Evolutionary conservation across 768 basidiomycete species (phyloP).

Genomic region (Amylocystis lapponica): DNA sequence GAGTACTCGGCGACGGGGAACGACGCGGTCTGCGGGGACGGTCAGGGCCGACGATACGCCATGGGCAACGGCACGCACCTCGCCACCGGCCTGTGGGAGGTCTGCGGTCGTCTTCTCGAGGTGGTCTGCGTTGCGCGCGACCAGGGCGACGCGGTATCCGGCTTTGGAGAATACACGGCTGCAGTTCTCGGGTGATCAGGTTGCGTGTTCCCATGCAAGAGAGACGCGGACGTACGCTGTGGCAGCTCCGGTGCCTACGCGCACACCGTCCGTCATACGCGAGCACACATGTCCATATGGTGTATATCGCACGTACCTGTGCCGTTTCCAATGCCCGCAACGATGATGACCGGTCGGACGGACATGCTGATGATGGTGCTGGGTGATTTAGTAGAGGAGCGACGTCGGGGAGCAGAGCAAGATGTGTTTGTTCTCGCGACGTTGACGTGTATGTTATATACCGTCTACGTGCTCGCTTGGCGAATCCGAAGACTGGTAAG

Average conservation of each 20-base stretch:
- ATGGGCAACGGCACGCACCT: no score
- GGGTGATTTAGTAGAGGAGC: neutral
- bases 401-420: neutral
- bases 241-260: constrained; percentile 34
- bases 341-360: constrained; percentile 30
- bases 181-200: no score
- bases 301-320: constrained; percentile 18
- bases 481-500: no score
- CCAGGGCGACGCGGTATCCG: constrained; percentile 37
- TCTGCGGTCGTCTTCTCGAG: constrained; percentile 29
- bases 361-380: constrained; percentile 15
- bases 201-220: no score
- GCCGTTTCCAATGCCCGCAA: constrained; percentile 37
- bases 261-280: neutral
- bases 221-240: constrained; percentile 37
- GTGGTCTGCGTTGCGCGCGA: constrained; percentile 29
- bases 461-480: no score
- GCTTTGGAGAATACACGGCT: constrained; percentile 34
- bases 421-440: no score
- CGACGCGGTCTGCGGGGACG: constrained; percentile 27
- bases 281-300: neutral
- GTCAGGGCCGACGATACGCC: no score
- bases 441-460: no score
- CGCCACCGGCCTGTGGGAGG: constrained; percentile 30
- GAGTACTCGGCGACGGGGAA: constrained; percentile 33